Conservation (phyloP, 225 moss, liverwort and hornwort genomes). For the Anthoceros angustus region DNA sequence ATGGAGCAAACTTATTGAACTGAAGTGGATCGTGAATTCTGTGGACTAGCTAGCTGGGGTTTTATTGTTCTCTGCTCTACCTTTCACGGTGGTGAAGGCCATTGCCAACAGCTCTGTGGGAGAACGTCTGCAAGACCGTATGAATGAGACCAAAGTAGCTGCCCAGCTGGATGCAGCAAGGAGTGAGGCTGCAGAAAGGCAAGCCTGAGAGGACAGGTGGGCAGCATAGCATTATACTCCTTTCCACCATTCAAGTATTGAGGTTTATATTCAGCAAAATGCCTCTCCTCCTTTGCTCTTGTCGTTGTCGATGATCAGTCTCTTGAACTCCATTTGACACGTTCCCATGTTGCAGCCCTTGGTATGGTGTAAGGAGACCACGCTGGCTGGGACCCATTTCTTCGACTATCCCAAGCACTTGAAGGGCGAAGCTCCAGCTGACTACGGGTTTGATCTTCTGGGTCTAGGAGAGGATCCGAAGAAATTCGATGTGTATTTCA, state of each 20-base stretch:
- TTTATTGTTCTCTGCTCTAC: slow-evolving; percentile 78
- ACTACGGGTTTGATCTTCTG: slow-evolving; percentile 81
- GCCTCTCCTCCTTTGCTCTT: too few species aligned
- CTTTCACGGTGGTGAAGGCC: slow-evolving; percentile 83
- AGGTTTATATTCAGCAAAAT: too few species aligned
- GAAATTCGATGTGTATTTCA: slow-evolving; percentile 65
- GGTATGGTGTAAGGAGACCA: slow-evolving; percentile 64
- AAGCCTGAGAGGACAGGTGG: slow-evolving; percentile 44
- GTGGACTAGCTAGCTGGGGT: slow-evolving; percentile 75
- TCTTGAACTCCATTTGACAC: neutral
- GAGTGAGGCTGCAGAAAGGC: slow-evolving; percentile 38
- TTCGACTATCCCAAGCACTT: slow-evolving; percentile 64
- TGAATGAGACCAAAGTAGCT: slow-evolving; percentile 46
- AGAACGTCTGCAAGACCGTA: slow-evolving; percentile 64
- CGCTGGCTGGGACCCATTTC: slow-evolving; percentile 79
- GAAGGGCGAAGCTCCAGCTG: slow-evolving; percentile 70
- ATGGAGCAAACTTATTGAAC: neutral
- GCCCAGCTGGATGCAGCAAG: slow-evolving; percentile 27
- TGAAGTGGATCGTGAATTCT: slow-evolving; percentile 12
- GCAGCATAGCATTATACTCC: neutral
- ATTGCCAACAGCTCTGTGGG: slow-evolving; percentile 85
- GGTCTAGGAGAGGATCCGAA: slow-evolving; percentile 45
- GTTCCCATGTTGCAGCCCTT: slow-evolving; percentile 29
- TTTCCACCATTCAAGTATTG: neutral
- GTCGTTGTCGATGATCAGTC: too few species aligned